Base-by-base conservation (phyloP, 495 filamentous ascomycete species). In the Parathielavia hyrcaniae region DNA sequence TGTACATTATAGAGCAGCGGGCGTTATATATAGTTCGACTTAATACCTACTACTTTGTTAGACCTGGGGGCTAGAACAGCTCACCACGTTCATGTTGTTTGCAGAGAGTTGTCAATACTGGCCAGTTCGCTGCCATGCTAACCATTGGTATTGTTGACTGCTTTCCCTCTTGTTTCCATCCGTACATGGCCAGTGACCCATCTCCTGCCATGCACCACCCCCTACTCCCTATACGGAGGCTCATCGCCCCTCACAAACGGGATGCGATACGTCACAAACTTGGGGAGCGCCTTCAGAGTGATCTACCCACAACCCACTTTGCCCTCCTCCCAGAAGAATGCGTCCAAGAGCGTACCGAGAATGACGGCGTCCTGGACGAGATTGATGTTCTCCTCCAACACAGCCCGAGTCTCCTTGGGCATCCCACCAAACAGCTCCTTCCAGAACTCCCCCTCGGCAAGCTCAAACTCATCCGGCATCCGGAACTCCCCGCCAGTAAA, bases 181-280 rank as follows among this genome's bases (percentile, higher is more conserved):
- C n/a, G n/a, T n/a, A n/a, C n/a, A n/a, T n/a, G n/a, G n/a, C n/a
- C n/a, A n/a, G 26, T 30, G 26, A 30, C 26, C 26, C 26, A 3
- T 30, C 26, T 30, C 26, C 26, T 6, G 26, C 26, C 3, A 30
- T 30, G 3, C 26, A 6, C 26, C 26, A 30, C 26, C 9, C n/a
- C 36, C 19, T 54, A 59, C 44, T 48, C 26, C 50, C 49, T 56
- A 38, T 60, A 55, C 13, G 51, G 58, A 51, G 58, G 58, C 47
- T 60, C 44, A 34, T 55, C 39, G 1, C 58, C 47, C 38, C 51
- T 35, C 26, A 55, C 45, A 23, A 3, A n/a, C 11, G 58, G 51
- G 50, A 60, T 60, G 38, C 58, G 51, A 46, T 60, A 55, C n/a
- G 58, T 60, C 22, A 60, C 35, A 30, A 60, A 60, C 22, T 55